Conservation (phyloP, 2,329 filamentous ascomycete genomes). For the Basipetospora sp. region DNA sequence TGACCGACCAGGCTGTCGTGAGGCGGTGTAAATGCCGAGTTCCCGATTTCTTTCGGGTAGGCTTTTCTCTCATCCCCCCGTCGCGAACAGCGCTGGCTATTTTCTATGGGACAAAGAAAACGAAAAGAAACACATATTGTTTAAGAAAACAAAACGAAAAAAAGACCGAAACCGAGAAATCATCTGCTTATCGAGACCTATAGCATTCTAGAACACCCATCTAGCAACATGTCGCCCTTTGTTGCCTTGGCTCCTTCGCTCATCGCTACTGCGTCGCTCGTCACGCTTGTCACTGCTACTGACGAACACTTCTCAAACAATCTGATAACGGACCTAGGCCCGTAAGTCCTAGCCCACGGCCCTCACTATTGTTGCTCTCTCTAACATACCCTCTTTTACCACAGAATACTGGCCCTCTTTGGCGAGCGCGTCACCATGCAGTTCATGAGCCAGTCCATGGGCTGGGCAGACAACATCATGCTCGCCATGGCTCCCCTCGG, state of each 20-base stretch:
- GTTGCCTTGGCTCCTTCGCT: neutral
- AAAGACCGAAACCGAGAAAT: neutral
- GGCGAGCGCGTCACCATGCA: constrained; percentile 32
- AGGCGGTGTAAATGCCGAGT: no score
- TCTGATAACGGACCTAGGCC: constrained; percentile 9
- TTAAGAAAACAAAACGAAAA: no score
- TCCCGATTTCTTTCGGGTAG: no score
- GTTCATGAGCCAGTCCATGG: constrained; percentile 26
- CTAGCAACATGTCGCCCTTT: neutral
- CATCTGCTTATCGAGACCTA: neutral
- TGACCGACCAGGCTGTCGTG: no score
- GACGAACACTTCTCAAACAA: constrained; percentile 11
- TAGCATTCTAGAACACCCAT: neutral
- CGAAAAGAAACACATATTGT: no score
- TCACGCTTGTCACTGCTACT: neutral
- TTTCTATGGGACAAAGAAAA: no score
- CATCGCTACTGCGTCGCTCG: neutral
- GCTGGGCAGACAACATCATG: constrained; percentile 11
- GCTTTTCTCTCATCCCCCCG: no score
- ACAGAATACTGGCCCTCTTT: constrained; percentile 17
- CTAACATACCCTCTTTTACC: neutral
- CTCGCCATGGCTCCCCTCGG: constrained; percentile 23
- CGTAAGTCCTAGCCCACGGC: no score
- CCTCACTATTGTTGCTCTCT: neutral
- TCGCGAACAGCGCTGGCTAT: no score